A percentile compares a stretch with the other conserved stretches of the same genome.
phyloP scores from a whole-genome alignment of 2,329 filamentous ascomycete genomes.

The Didymella glomerata region DNA sequence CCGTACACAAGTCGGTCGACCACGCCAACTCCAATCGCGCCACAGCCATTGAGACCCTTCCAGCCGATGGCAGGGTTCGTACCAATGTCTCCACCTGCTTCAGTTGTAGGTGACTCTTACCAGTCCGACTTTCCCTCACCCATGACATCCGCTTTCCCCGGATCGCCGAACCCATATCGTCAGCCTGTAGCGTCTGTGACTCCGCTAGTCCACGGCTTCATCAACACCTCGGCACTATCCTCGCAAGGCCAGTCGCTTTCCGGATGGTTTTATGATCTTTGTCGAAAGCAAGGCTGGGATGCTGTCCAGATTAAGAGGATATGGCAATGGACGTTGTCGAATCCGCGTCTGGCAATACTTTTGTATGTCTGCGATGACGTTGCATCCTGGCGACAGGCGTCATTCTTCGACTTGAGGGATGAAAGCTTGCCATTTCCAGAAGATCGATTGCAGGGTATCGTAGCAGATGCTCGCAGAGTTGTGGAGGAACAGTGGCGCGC shows the following conservation, averaged over 20 bases:
- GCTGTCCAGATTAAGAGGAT: conserved; percentile 46
- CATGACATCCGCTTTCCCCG: conserved; percentile 36
- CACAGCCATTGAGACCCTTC: conserved; percentile 48
- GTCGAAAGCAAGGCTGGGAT: conserved; percentile 49
- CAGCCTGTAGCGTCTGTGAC: conserved; percentile 37
- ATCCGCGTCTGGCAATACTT: conserved; percentile 50
- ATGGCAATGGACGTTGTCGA: conserved; percentile 53
- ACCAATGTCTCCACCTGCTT: conserved; percentile 43
- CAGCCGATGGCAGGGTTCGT: conserved; percentile 46
- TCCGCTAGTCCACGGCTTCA: conserved; percentile 48
- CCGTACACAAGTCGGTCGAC: conserved; percentile 51
- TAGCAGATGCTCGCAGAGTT: conserved; percentile 48
- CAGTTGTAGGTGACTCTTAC: conserved; percentile 42
- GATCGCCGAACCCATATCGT: conserved; percentile 50
- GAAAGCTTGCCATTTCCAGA: conserved; percentile 51
- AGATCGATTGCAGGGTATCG: conserved; percentile 50
- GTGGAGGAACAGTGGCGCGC: conserved; percentile 54
- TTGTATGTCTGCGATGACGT: conserved; percentile 52
- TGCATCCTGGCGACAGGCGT: conserved; percentile 49
- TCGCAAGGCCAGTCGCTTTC: conserved; percentile 50
- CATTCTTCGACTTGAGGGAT: conserved; percentile 51
- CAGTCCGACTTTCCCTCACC: conserved; percentile 44
- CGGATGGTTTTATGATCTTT: conserved; percentile 49
- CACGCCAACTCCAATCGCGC: conserved; percentile 49
- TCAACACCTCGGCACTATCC: conserved; percentile 47